Evolutionary conservation across 345 rosid species (phyloP), one percentile per base, ranked within the genome.

Genomic region (Litchi chinensis): DNA sequence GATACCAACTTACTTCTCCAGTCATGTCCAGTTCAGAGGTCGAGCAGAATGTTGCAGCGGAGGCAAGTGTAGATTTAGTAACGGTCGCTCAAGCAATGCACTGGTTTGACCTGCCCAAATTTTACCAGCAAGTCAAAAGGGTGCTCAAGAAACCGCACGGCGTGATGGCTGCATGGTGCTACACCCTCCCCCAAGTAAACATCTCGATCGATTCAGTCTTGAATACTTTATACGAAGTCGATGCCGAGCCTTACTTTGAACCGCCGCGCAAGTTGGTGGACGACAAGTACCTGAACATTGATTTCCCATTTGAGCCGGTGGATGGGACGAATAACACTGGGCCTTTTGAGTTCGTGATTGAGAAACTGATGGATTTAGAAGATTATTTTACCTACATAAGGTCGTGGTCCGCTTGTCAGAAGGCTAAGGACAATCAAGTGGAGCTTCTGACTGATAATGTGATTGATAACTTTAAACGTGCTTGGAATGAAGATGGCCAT

Each of bases 81-180:
- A 88, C 93, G 39, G 63, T 94, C 13, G 94, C 96, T 59, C 98
- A 93, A 73, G 94, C 98, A 48, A 82, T 94, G 50, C 97, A 94
- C 59, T 93, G 98, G 96, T 87, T 94, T 52, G 91, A 89, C 16
- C 90, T 87, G 62, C 81, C 86, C 10, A 26, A 52, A 12, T 93
- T 94, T 68, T 90, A 92, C 88, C 69, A 72, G 0, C 92, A 88
- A 79, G 97, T 86, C 67, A 86, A 88, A 79, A 83, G 85, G 82
- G 90, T 88, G 6, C 90, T 95, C 74, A 89, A 90, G 71, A 94
- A 90, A 65, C 97, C 98, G 13, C 5, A 89, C 28, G 98, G 98
- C 0, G 93, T 90, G 13, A 21, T 93, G 50, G 97, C 95, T 0
- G 89, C 95, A 0, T 93, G 98, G 96, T 93, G 98, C 90, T 94